phyloP scores from a whole-genome alignment of 495 filamentous ascomycete genomes.

The Sordaria brevicollis region DNA sequence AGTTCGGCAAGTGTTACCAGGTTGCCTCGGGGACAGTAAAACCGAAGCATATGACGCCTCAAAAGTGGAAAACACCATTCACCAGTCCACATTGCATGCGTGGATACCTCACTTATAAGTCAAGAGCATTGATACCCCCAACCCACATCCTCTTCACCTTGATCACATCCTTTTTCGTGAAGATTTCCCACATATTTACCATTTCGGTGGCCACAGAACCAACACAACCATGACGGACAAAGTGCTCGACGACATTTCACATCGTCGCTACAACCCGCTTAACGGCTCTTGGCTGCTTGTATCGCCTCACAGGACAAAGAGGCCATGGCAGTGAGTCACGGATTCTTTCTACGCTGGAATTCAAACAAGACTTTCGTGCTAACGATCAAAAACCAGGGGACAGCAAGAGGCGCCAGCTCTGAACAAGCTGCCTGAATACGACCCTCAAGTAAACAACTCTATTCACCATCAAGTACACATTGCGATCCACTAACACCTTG shows the following conservation, averaged over 20 bases:
- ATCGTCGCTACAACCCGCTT: constrained; percentile 87
- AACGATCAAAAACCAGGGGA: constrained; percentile 48
- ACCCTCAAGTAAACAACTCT: constrained; percentile 48
- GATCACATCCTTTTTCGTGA: neutral
- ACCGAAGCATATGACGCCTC: neutral
- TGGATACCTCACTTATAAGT: neutral
- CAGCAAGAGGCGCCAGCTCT: constrained; percentile 78
- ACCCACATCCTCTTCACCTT: neutral
- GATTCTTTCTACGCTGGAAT: neutral
- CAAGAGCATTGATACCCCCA: neutral
- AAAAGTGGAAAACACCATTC: neutral
- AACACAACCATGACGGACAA: constrained; percentile 37
- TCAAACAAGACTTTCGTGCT: neutral
- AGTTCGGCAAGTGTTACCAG: neutral
- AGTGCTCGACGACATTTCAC: constrained; percentile 94
- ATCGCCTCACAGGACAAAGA: constrained; percentile 89
- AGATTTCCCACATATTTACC: neutral
- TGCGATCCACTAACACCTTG: constrained; percentile 2
- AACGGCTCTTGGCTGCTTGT: constrained; percentile 85
- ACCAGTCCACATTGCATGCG: neutral
- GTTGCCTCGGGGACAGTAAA: neutral
- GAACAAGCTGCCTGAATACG: constrained; percentile 67
- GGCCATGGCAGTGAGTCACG: constrained; percentile 85
- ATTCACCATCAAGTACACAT: neutral
- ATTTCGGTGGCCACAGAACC: neutral